phyloP scores from a whole-genome alignment of 768 basidiomycete species.

The Sarcodon sp. region DNA sequence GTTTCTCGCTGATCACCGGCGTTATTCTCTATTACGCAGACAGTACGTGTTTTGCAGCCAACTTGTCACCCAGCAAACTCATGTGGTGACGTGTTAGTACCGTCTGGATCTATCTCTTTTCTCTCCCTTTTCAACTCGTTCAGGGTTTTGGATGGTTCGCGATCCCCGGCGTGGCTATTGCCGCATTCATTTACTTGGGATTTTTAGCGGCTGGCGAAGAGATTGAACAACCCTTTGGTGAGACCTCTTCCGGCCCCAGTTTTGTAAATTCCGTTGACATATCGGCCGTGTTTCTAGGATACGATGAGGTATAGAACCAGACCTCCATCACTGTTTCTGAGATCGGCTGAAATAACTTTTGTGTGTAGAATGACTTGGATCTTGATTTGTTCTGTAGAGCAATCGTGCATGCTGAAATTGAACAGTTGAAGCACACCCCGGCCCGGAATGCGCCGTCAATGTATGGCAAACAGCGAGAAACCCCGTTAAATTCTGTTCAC shows the following conservation, averaged over 20 bases:
- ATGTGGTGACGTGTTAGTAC: constrained; percentile 20
- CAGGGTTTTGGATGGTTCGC: constrained; percentile 49
- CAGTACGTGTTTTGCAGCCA: constrained; percentile 7
- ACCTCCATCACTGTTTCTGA: not conserved
- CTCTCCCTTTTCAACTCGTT: constrained; percentile 66
- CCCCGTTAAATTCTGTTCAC: too few species aligned
- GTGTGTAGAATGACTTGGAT: constrained; percentile 48
- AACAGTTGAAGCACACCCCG: constrained; percentile 35
- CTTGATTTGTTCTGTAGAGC: constrained; percentile 50
- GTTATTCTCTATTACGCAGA: constrained; percentile 6
- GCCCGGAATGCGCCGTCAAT: constrained; percentile 25
- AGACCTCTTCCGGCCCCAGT: constrained; percentile 7
- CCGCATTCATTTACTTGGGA: constrained; percentile 64
- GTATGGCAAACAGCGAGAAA: too few species aligned
- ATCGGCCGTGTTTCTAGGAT: constrained; percentile 24
- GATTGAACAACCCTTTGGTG: constrained; percentile 58
- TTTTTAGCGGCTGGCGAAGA: constrained; percentile 64
- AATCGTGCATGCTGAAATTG: constrained; percentile 44
- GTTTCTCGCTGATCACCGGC: not conserved
- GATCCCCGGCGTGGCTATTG: constrained; percentile 52
- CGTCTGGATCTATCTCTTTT: constrained; percentile 65
- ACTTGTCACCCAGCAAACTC: not conserved
- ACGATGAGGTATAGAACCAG: constrained; percentile 34
- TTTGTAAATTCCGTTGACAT: not conserved
- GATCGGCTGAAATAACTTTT: not conserved